A percentile compares a stretch with the other conserved stretches of the same genome.
Conservation (phyloP, 768 basidiomycete genomes). For the Melanogaster broomeanus region DNA sequence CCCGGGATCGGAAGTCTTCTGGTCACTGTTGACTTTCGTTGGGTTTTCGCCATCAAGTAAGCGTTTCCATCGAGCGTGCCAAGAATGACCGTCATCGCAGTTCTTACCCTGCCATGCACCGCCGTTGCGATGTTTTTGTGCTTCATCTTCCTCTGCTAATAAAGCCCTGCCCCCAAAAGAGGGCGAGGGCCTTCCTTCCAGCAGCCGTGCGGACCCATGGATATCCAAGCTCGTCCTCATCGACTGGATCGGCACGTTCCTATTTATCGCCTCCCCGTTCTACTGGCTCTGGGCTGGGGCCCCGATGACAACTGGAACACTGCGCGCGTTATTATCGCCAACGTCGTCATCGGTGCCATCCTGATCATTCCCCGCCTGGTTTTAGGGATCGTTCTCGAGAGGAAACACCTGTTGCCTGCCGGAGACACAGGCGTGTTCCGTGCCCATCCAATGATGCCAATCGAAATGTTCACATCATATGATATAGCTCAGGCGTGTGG, state of each 20-base stretch:
- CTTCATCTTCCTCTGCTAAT: constrained; percentile 43
- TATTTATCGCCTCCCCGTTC: constrained; percentile 46
- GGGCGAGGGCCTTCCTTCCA: constrained; percentile 9
- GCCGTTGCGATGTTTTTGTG: no score
- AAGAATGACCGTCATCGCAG: background rate
- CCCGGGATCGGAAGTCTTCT: constrained; percentile 46
- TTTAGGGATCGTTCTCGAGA: constrained; percentile 47
- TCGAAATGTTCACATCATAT: no score
- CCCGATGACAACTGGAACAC: constrained; percentile 42
- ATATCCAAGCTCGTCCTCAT: constrained; percentile 34
- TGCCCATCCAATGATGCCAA: no score
- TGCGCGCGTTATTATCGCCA: no score
- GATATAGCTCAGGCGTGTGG: constrained; percentile 42
- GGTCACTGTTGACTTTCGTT: no score
- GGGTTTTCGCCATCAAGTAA: no score
- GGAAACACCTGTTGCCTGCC: background rate
- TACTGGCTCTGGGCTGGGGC: constrained; percentile 55
- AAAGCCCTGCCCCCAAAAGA: constrained; percentile 23
- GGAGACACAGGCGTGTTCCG: no score
- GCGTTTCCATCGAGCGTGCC: constrained; percentile 3
- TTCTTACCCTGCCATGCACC: no score
- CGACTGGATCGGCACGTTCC: constrained; percentile 43
- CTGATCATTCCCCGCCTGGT: constrained; percentile 38
- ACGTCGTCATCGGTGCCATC: constrained; percentile 46
- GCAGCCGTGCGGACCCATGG: constrained; percentile 14